Evolutionary conservation across 2,329 filamentous ascomycete genomes (phyloP), one percentile per base, ranked within the genome.

Genomic region (Anisogramma anomala): DNA sequence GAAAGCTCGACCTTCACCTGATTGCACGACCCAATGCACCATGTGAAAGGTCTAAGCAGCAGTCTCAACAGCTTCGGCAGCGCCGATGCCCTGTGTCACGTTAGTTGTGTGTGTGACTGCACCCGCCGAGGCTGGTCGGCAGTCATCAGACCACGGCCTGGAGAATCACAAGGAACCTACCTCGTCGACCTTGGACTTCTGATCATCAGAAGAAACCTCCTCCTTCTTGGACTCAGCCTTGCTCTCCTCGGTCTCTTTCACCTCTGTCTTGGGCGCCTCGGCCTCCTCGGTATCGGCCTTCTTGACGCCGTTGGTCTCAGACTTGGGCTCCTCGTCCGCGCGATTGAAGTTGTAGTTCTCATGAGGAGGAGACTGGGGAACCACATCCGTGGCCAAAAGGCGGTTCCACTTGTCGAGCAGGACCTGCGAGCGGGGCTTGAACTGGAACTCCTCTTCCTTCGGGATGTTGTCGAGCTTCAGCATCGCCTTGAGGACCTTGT

Each of bases 401-500:
- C 83, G 82, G 60, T 83, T 93, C 91, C 91, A 98, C 61, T 82
- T 83, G 50, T 81, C 78, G n/a, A 96, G 68, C 35, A 98, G 71
- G 5, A 73, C 69, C 49, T 83, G 73, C 26, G 86, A 88, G 38
- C 91, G 82, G 49, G 79, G 69, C 67, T 91, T 93, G 74, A 98
- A 95, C 41, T 83, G 67, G 61, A 82, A 93, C 50, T 94, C 84
- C 26, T 88, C 84, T 50, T 98, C 91, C 47, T 80, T 81, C 4
- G 88, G 88, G 51, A 98, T 94, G 3, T 72, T 72, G 32, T 80
- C 74, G 7, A 98, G 70, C 67, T 94, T 95, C 54, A 95, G 68
- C 50, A 98, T 91, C 4, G 82, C 87, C 67, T 93, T 94, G 43
- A 98, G 72, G 9, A 98, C 89, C 67, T 98, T 98, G 76, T 96